Percentiles rank a stretch among this genome's conserved stretches.
Evolutionary conservation across 805 yeast genomes (phyloP).

Genomic region (Myxozyma kluyveri): DNA sequence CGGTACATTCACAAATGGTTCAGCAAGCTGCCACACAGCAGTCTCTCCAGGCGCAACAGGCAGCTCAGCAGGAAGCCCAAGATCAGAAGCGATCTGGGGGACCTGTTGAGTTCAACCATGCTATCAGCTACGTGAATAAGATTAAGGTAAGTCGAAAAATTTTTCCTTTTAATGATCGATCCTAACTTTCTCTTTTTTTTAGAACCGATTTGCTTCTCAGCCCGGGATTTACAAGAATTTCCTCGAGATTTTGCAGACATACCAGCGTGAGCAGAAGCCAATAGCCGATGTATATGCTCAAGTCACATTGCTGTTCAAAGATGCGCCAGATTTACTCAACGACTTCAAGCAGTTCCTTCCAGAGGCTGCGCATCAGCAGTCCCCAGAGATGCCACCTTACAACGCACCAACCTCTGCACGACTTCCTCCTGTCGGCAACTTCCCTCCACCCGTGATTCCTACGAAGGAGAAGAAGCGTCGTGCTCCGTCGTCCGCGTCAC

Average conservation of each 20-base stretch:
- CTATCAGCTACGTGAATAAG: constrained; percentile 92
- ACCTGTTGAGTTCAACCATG: constrained; percentile 95
- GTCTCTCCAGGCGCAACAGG: constrained; percentile 27
- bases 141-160: constrained; percentile 50
- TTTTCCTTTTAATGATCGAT: background rate
- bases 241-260: constrained; percentile 90
- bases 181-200: background rate
- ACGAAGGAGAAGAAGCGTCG: constrained; percentile 34
- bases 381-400: constrained; percentile 31
- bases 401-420: constrained; percentile 41
- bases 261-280: constrained; percentile 93
- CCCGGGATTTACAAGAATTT: constrained; percentile 96
- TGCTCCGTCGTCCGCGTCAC: constrained; percentile 4
- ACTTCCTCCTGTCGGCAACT: constrained; percentile 85
- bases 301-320: constrained; percentile 80
- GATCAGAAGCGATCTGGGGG: constrained; percentile 40
- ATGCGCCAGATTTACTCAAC: constrained; percentile 90
- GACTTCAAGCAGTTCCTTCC: constrained; percentile 96
- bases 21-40: constrained; percentile 29
- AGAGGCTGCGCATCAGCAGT: constrained; percentile 53
- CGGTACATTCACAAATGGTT: constrained; percentile 7
- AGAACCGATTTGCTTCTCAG: constrained; percentile 81
- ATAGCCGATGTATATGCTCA: constrained; percentile 94
- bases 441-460: constrained; percentile 56
- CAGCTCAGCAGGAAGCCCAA: constrained; percentile 24